Conservation (phyloP, 176 grass and related monocot species). For the Pharus latifolius region DNA sequence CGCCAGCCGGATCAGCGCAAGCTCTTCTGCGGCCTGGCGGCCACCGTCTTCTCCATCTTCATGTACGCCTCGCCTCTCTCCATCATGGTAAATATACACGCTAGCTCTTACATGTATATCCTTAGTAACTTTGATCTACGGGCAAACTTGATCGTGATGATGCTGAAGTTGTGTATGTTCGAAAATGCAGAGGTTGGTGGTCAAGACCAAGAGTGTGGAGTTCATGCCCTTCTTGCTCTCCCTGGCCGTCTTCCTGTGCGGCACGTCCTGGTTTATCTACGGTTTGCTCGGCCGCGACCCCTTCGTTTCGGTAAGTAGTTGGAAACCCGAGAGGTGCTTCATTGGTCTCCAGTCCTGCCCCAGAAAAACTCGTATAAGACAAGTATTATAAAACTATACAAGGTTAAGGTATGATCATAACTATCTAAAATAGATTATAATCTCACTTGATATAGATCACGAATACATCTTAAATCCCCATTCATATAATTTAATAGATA, state of each 20-base stretch:
- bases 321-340: too few species aligned
- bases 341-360: too few species aligned
- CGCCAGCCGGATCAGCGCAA: slow-evolving; percentile 41
- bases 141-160: not conserved
- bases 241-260: slow-evolving; percentile 86
- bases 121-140: too few species aligned
- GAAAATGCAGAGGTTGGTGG: slow-evolving; percentile 83
- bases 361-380: too few species aligned
- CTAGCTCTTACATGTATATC: too few species aligned
- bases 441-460: too few species aligned
- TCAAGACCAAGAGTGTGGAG: slow-evolving; percentile 94
- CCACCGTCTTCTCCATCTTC: slow-evolving; percentile 81
- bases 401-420: too few species aligned
- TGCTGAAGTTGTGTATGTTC: too few species aligned
- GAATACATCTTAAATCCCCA: too few species aligned
- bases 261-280: slow-evolving; percentile 93
- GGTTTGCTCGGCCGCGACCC: slow-evolving; percentile 77
- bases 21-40: slow-evolving; percentile 65
- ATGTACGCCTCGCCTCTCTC: slow-evolving; percentile 96
- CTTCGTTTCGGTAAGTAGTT: slow-evolving; percentile 61
- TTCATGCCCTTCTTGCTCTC: slow-evolving; percentile 96
- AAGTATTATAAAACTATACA: too few species aligned
- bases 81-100: slow-evolving; percentile 60
- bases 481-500: too few species aligned
- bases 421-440: too few species aligned